Base-by-base conservation (phyloP, 352 stramenopile genomes). In the Phytopythium aichiense region DNA sequence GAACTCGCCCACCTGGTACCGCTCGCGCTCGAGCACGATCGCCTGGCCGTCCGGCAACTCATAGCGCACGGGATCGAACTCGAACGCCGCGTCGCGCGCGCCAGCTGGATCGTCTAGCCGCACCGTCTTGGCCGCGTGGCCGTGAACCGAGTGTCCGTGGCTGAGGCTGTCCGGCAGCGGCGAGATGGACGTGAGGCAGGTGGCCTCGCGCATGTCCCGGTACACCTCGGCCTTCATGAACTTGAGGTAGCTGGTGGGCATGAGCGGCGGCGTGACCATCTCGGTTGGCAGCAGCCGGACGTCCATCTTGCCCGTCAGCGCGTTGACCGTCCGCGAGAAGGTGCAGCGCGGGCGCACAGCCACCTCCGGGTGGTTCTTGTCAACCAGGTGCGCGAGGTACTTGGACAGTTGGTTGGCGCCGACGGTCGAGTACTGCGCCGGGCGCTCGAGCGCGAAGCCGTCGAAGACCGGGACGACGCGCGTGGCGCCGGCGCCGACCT, bases 391-490 rank as follows among this genome's bases (percentile, higher is more conserved):
- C 35, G 79, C 75, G 25, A 96, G 69, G 63, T 95, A 88, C 49
- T 76, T 71, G 20, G 73, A 87, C 43, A 96, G 65, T 12, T 81
- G 77, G 60, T 93, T 80, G 58, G 84, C 84, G 8, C 88, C 86
- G 33, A 94, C 73, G 0, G 72, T 73, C 22, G 82, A 96, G 66
- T 87, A 84, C 67, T 93, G 84, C 16, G 83, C 74, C 0, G 87
- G 84, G 7, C 73, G 81, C 63, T 94, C 76, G 23, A 98, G 61
- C 2, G 91, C 78, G 66, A 93, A 97, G 40, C 93, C 93, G 60
- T 98, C 91, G 42, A 96, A 91, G 35, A 98, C 88, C 4, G 93
- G 89, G 37, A 95, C 88, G 23, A 96, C 90, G 25, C 87, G 88
- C 49, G 88, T 91, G 23, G 82, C 74, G 11, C 89, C 88, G 12